phyloP scores from a whole-genome alignment of 139 green algal genomes.

The Chara braunii region DNA sequence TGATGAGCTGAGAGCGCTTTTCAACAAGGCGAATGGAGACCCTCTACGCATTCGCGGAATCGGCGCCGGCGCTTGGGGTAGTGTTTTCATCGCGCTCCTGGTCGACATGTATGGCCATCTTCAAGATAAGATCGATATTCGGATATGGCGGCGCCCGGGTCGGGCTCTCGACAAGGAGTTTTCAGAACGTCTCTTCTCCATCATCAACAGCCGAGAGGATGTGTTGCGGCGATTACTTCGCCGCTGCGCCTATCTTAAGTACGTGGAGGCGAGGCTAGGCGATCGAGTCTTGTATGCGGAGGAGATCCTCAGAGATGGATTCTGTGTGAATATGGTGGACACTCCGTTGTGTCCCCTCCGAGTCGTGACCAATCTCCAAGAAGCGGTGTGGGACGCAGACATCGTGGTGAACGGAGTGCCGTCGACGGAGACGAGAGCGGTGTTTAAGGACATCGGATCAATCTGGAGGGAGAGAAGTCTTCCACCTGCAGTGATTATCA shows the following conservation, averaged over 20 bases:
- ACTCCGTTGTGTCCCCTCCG: conserved; percentile 32
- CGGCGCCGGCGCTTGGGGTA: conserved; percentile 39
- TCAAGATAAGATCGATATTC: conserved; percentile 26
- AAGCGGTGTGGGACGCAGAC: conserved; percentile 37
- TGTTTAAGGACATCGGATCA: conserved; percentile 29
- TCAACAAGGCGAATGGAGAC: conserved; percentile 25
- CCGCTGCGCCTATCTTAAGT: conserved; percentile 40
- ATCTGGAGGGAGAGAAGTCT: conserved; percentile 26
- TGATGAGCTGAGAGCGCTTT: conserved; percentile 16
- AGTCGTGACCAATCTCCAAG: conserved; percentile 35
- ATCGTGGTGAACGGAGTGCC: conserved; percentile 37
- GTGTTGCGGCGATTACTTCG: conserved; percentile 18
- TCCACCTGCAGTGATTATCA: conserved; percentile 28
- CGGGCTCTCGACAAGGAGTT: conserved; percentile 13
- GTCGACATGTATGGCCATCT: conserved; percentile 30
- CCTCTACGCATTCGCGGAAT: conserved; percentile 29
- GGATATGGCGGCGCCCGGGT: conserved; percentile 35
- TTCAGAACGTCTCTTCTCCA: conserved; percentile 16
- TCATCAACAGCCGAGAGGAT: conserved; percentile 33
- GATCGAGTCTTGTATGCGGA: conserved; percentile 23
- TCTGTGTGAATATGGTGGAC: conserved; percentile 36
- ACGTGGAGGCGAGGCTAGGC: conserved; percentile 37
- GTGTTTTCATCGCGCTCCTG: conserved; percentile 32
- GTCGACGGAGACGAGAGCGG: conserved; percentile 31
- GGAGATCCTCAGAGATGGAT: conserved; percentile 40